These are phyloP conservation scores for Cryptococcus maquisensis DNA, from an alignment of 1,284 basidiomycete genomes.

Conservation along the genomic window DNA sequence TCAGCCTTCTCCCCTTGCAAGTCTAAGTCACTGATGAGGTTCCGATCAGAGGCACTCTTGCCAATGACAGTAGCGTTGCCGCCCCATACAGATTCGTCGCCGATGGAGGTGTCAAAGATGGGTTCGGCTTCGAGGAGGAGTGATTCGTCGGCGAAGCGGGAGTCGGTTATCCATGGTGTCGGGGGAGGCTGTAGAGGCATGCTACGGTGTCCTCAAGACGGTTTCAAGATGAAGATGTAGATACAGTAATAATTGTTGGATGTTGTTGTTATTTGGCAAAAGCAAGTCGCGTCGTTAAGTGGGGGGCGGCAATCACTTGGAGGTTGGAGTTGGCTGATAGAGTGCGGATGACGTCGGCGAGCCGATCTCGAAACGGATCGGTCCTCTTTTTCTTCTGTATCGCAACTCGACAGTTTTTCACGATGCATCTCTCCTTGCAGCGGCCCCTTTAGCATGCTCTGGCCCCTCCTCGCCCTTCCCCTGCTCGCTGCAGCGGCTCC, in stretches of 20 bases:
- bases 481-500: neutral
- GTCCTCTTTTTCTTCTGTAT: too few relatives aligned
- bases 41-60: neutral
- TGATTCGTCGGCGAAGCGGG: constrained; percentile 14
- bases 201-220: neutral
- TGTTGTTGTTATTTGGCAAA: too few relatives aligned
- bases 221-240: too few relatives aligned
- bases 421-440: too few relatives aligned
- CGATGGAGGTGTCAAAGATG: constrained; percentile 14
- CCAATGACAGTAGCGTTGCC: neutral
- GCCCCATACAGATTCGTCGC: constrained; percentile 9
- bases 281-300: too few relatives aligned
- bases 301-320: too few relatives aligned
- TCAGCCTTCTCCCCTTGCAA: neutral
- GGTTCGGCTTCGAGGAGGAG: constrained; percentile 11
- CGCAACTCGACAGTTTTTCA: too few relatives aligned
- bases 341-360: too few relatives aligned
- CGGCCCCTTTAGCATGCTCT: too few relatives aligned
- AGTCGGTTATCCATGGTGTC: constrained; percentile 12
- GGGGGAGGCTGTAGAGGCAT: constrained; percentile 6
- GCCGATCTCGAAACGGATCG: too few relatives aligned
- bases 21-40: neutral
- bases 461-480: neutral
- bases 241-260: too few relatives aligned
- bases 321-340: too few relatives aligned